Evolutionary conservation across 2,329 filamentous ascomycete species (phyloP).

Genomic region (Didymella exigua): DNA sequence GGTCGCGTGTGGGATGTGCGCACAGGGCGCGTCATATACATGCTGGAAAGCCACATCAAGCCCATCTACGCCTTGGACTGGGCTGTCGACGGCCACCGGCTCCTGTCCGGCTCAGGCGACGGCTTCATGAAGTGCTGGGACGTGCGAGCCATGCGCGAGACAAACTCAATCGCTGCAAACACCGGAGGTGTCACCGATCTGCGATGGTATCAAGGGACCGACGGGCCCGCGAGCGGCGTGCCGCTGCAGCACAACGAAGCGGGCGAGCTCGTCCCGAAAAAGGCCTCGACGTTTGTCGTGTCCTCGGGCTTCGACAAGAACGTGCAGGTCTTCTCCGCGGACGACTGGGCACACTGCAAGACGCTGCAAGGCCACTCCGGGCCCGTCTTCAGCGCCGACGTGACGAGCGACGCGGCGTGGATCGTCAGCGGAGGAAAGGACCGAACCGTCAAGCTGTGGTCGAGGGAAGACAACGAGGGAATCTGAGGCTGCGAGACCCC

Average conservation of each 20-base stretch:
- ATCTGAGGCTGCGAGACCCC: conserved; percentile 29
- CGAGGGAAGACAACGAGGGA: conserved; percentile 64
- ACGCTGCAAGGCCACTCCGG: conserved; percentile 88
- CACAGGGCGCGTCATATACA: conserved; percentile 92
- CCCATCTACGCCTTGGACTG: conserved; percentile 94
- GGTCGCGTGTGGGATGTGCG: conserved; percentile 94
- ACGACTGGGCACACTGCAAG: conserved; percentile 92
- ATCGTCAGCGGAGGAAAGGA: conserved; percentile 95
- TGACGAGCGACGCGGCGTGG: conserved; percentile 84
- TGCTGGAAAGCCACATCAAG: conserved; percentile 89
- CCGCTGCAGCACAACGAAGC: conserved; percentile 68
- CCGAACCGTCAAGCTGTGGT: conserved; percentile 95
- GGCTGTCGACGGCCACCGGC: conserved; percentile 87
- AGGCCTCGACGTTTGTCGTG: conserved; percentile 89
- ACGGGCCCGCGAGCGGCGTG: conserved; percentile 70
- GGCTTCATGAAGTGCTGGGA: conserved; percentile 99
- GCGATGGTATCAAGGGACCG: conserved; percentile 88
- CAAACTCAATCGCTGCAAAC: conserved; percentile 87
- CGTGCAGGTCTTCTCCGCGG: conserved; percentile 93
- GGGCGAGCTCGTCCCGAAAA: conserved; percentile 72
- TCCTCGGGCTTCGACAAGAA: conserved; percentile 92
- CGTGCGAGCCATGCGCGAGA: conserved; percentile 82
- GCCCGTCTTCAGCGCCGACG: conserved; percentile 88
- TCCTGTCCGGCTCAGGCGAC: conserved; percentile 90
- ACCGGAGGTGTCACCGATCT: conserved; percentile 90